Conservation (phyloP, 805 yeast genomes). For the Cyberlindnera subsufficiens region DNA sequence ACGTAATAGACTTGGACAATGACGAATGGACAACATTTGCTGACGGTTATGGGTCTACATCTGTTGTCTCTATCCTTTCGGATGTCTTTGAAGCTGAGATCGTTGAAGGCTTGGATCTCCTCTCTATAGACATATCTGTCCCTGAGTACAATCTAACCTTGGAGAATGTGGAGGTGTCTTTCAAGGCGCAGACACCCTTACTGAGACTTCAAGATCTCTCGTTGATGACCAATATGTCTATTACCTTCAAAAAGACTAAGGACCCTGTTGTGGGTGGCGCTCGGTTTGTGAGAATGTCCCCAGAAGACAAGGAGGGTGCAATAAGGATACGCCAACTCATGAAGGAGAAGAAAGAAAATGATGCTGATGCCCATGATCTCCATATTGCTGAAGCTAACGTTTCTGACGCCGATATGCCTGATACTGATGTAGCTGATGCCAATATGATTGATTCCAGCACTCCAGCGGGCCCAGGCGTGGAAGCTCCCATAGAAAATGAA, state of each 20-base stretch:
- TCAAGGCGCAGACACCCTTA: not conserved
- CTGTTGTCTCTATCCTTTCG: not conserved
- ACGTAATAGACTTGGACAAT: not conserved
- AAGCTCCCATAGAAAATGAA: too few species aligned
- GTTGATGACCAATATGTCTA: not conserved
- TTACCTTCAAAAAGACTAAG: not conserved
- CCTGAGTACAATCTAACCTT: not conserved
- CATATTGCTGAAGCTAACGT: too few species aligned
- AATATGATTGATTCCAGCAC: too few species aligned
- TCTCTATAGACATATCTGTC: not conserved
- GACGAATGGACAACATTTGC: not conserved
- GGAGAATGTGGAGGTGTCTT: not conserved
- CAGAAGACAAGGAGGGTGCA: not conserved
- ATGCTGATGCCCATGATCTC: too few species aligned
- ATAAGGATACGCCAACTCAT: too few species aligned
- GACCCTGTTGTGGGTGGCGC: not conserved
- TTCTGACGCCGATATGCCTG: too few species aligned
- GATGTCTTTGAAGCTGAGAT: not conserved
- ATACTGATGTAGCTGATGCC: too few species aligned
- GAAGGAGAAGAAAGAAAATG: too few species aligned
- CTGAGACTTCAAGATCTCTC: not conserved
- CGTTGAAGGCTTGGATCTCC: not conserved
- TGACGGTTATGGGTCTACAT: not conserved
- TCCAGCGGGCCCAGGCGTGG: too few species aligned
- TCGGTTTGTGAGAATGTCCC: not conserved